Base-by-base conservation (phyloP, 495 filamentous ascomycete species). In the Glarea lozoyensis region DNA sequence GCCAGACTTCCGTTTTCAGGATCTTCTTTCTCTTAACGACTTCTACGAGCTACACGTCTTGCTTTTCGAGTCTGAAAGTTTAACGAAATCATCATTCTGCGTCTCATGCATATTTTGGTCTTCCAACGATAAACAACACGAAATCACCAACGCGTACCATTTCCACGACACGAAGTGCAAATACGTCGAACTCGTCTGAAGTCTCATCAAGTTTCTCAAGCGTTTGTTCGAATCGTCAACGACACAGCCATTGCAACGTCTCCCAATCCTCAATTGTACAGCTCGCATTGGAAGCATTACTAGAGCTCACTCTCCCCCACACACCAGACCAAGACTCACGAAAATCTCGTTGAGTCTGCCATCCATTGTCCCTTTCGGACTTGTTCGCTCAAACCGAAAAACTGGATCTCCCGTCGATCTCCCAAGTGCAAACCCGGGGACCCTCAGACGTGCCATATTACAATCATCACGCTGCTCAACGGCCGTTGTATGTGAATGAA, bases 341-440 rank as follows among this genome's bases (percentile, higher is more conserved):
- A 46, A 20, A 42, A 41, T 40, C 39, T 48, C 52, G 30, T 45
- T 45, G 52, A 45, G 52, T 46, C 38, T 32, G 2, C 38, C 33
- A 30, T 25, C 24, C 39, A 37, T 40, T 42, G 50, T 56, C 53
- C 49, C 40, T 22, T 29, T 32, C 32, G 49, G 54, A 46, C 50
- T 42, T 52, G 43, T 9, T 29, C 59, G 52, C 46, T 59, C 60
- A 75, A 76, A 87, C 81, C 88, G 88, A 76, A 84, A 96, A 94
- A 75, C 89, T 96, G 89, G 89, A 94, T 88, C 82, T 92, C 68
- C 86, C 89, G 65, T 84, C 86, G 73, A 82, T 90, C 57, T 82
- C 86, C 61, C 84, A 88, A 74, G 78, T 86, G 75, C 84, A 87
- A 64, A 79, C 81, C 78, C 84, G 88, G 81, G 87, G 82, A 73